Evolutionary conservation across 352 stramenopile species (phyloP), one percentile per base, ranked within the genome.

Genomic region (Pythium coloratum): DNA sequence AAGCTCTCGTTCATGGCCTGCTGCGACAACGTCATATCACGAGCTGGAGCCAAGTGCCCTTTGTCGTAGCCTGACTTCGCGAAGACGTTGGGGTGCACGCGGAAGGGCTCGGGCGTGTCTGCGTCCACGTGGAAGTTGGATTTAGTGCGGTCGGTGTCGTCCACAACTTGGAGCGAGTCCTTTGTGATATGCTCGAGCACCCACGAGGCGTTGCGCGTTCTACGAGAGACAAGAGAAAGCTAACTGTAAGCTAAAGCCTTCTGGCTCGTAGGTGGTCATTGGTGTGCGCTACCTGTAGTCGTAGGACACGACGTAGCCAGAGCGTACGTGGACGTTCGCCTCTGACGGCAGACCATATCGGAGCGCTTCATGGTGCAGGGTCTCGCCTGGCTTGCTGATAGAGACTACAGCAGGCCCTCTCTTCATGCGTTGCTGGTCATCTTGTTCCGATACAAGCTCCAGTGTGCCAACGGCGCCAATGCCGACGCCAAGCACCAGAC

Each of bases 31-130:
- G 71, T 72, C 82, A 98, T 98, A 70, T 98, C 88, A 86, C 88
- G 74, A 49, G 93, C 95, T 46, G 95, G 94, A 40, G 93, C 94
- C 62, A 98, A 77, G 70, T 99, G 96, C 28, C 96, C 96, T 50
- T 97, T 94, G 80, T 99, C 96, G 71, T 97, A 98, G 50, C 95
- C 96, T 50, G 80, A 96, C 57, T 96, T 91, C 30, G 83, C 67
- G 69, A 97, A 99, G 63, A 96, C 77, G 40, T 77, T 87, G 46
- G 95, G 88, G 18, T 94, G 82, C 20, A 97, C 92, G 32, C 90
- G 87, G 67, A 97, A 97, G 7, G 73, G 72, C 54, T 87, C 76
- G 1, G 84, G 82, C 3, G 96, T 81, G 24, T 70, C 57, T 9
- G 69, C 59, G 70, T 98, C 93, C 56, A 90, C 83, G 20, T 75